Percentiles rank a stretch among this genome's conserved stretches.
Evolutionary conservation across 2,329 filamentous ascomycete species (phyloP).

Genomic region (Lizonia empirigonia): DNA sequence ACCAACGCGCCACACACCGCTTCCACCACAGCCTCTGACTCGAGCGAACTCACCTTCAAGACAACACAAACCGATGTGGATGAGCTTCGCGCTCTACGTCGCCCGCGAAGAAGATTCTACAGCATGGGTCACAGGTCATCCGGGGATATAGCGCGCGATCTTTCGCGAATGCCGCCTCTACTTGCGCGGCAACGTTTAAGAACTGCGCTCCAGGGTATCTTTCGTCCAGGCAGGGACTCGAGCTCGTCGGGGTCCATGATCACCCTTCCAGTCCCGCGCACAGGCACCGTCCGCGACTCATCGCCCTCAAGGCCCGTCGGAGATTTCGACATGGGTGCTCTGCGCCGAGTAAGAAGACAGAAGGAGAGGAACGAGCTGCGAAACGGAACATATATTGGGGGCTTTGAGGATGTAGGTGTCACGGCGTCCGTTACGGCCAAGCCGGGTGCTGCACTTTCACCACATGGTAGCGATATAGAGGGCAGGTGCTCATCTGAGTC

Average conservation of each 20-base stretch:
- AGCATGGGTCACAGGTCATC: conserved; percentile 34
- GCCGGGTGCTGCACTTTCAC: background rate
- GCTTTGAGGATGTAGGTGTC: conserved; percentile 21
- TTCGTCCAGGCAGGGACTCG: conserved; percentile 34
- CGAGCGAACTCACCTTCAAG: conserved; percentile 37
- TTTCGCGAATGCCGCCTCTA: conserved; percentile 21
- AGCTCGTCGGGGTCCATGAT: conserved; percentile 43
- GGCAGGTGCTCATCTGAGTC: conserved; percentile 21
- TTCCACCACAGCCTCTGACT: conserved; percentile 23
- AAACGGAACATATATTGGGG: conserved; percentile 22
- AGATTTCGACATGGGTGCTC: conserved; percentile 35
- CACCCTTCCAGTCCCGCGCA: conserved; percentile 37
- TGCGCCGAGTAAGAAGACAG: conserved; percentile 34
- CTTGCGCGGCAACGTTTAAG: conserved; percentile 36
- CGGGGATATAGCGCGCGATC: conserved; percentile 25
- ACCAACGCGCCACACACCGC: conserved; percentile 21
- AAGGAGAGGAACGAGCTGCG: conserved; percentile 34
- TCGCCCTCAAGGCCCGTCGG: conserved; percentile 12
- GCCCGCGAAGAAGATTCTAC: conserved; percentile 37
- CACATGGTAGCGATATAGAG: background rate
- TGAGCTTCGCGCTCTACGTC: conserved; percentile 29
- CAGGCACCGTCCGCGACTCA: conserved; percentile 31
- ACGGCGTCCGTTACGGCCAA: background rate
- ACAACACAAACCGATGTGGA: conserved; percentile 41
- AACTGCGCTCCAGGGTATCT: conserved; percentile 37